Base-by-base conservation (phyloP, 495 filamentous ascomycete genomes). In the Apodospora peruviana region DNA sequence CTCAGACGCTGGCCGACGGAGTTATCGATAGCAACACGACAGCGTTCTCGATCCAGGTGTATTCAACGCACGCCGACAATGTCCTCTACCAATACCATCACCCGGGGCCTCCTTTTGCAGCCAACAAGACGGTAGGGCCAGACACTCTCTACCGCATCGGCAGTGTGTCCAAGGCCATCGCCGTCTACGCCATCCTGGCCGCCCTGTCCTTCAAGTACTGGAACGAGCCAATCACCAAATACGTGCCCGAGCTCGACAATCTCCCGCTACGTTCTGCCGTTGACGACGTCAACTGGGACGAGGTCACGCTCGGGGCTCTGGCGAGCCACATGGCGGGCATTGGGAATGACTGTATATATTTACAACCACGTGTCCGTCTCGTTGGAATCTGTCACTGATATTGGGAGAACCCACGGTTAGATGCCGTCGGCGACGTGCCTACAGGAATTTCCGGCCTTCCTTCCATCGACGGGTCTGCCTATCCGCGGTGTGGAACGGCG, bases 131-230 rank as follows among this genome's bases (percentile, higher is more conserved):
- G 5, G 23, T 55, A 5, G 48, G 42, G 12, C 24, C 52, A 8
- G 49, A 59, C 20, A 55, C 56, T 5, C 12, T 59, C n/a, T 55
- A 20, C 16, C 48, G 56, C n/a, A 16, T 55, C 8, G 29, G 35
- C 50, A 59, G 56, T 49, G 45, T 55, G 37, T 59, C 56, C 41
- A 59, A 59, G 49, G 18, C 45, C 46, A 48, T 59, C 0, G 48
- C 42, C 21, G 52, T 59, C 19, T 59, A 59, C 43, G 41, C 56
- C 5, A 47, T 49, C 11, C 37, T 59, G 12, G n/a, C 52, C 1
- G 49, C 23, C 36, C n/a, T 59, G 18, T 36, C 40, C 1, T 43
- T 55, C 17, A 32, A 36, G 21, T 41, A 59, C 49, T 59, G 56
- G 56, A 23, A 59, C 32, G 52, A 59, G 10, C 49, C 56, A 0